Evolutionary conservation across 2,329 filamentous ascomycete species (phyloP), one percentile per base, ranked within the genome.

Genomic region (Cordyceps javanica): DNA sequence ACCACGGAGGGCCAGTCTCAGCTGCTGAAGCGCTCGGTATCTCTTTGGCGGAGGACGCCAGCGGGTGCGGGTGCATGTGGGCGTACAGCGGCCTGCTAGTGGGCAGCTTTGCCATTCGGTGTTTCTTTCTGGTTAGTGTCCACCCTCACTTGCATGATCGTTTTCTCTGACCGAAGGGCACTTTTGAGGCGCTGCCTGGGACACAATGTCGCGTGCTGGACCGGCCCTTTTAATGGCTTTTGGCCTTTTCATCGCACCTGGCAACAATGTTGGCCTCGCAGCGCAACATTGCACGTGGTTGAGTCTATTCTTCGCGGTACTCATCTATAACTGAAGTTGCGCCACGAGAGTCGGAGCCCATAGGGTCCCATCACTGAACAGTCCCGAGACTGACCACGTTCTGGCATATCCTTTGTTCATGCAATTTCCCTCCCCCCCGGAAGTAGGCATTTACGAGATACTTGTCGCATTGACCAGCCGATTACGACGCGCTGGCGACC

Each of bases 61-160:
- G 41, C n/a, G 11, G 34, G 44, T n/a, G 25, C 11, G n/a, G 49
- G n/a, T 19, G 50, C 57, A 59, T 59, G 57, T 59, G 57, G 57
- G 50, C 51, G 38, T 50, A 6, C 14, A 59, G 50, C 51, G 51
- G 57, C 57, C 30, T 55, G 57, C 28, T 26, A 59, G 51, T 59
- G 57, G 57, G 51, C 51, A 28, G 51, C 50, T 3, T 21, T 54
- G 42, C 14, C 42, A 53, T 48, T 59, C 58, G 58, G 58, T 59
- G 30, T 50, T 59, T 45, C 52, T 45, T 55, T 59, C 39, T 34
- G 58, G 58, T 59, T 59, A 59, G 58, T 52, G 58, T 48, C 36
- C 6, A 21, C 39, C 25, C 30, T 53, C 50, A 53, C 50, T 53
- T 41, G 52, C 51, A 55, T 45, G 52, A 32, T 59, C 57, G 10